These are phyloP conservation scores for Pistacia vera DNA, from an alignment of 345 rosid species.

Conservation along the genomic window DNA sequence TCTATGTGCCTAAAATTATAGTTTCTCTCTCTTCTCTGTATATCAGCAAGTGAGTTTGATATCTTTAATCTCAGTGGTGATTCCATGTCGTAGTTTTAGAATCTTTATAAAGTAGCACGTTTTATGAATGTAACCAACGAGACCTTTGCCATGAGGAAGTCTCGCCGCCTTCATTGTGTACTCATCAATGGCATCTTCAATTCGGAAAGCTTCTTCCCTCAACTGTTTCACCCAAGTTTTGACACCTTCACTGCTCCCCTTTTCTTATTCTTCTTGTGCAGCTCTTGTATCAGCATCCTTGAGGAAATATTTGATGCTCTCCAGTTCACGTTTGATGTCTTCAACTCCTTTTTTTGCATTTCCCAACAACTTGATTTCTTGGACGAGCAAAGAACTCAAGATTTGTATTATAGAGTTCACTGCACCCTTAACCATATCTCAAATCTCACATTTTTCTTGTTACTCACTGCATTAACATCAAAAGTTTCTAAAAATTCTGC, in stretches of 20 bases:
- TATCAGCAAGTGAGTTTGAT: conserved; percentile 5
- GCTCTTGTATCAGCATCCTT: conserved; percentile 16
- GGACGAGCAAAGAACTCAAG: neutral
- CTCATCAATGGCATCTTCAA: conserved; percentile 22
- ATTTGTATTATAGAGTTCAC: neutral
- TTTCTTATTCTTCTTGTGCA: neutral
- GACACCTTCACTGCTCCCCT: neutral
- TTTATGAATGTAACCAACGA: neutral
- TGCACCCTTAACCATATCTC: too few species aligned
- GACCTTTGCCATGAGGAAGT: neutral
- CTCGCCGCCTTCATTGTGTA: conserved; percentile 1
- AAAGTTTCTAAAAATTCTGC: too few species aligned
- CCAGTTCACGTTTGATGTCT: conserved; percentile 14
- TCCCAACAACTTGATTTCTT: conserved; percentile 10
- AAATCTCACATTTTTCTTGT: too few species aligned
- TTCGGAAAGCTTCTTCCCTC: too few species aligned
- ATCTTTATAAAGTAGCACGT: neutral
- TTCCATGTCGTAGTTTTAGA: neutral
- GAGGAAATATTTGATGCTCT: conserved; percentile 11
- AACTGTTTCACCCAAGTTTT: too few species aligned
- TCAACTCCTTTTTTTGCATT: conserved; percentile 1
- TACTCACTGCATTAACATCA: too few species aligned
- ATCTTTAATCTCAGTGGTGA: conserved; percentile 16
- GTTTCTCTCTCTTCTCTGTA: conserved; percentile 16
- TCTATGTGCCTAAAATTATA: conserved; percentile 5